phyloP scores from a whole-genome alignment of 2,329 filamentous ascomycete species.

The Fusarium aywerte region DNA sequence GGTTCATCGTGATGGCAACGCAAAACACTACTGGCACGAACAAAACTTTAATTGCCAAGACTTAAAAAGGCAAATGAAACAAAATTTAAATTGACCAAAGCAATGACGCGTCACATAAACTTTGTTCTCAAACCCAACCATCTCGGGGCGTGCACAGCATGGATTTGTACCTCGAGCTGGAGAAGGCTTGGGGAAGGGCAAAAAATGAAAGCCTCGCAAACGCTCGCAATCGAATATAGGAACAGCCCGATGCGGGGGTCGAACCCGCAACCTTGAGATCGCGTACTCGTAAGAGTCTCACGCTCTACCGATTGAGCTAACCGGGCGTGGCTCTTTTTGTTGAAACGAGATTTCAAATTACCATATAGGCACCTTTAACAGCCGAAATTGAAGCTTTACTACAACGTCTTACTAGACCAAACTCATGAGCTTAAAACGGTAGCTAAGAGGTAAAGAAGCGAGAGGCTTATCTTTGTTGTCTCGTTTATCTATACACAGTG shows the following conservation, averaged over 20 bases:
- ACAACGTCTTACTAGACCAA: too few relatives aligned
- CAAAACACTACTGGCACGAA: not conserved
- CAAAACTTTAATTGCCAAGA: not conserved
- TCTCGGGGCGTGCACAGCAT: too few relatives aligned
- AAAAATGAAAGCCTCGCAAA: constrained; percentile 3
- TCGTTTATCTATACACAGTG: not conserved
- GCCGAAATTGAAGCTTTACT: too few relatives aligned
- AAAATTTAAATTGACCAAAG: not conserved
- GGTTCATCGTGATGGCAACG: not conserved
- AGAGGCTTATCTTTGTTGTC: not conserved
- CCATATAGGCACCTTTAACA: not conserved
- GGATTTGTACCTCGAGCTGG: too few relatives aligned
- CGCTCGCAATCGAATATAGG: constrained; percentile 18
- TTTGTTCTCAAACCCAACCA: not conserved
- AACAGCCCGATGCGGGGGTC: constrained; percentile 57
- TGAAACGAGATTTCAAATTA: accelerated
- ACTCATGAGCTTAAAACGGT: too few relatives aligned
- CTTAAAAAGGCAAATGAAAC: not conserved
- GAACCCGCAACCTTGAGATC: constrained; percentile 68
- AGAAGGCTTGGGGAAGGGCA: too few relatives aligned
- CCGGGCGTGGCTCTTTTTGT: constrained; percentile 39
- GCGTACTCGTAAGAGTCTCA: constrained; percentile 68
- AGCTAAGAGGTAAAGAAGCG: too few relatives aligned
- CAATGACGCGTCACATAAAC: not conserved
- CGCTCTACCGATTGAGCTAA: constrained; percentile 65